These are phyloP conservation scores for Quercus tomentella DNA, from an alignment of 331 rosid genomes.

Conservation along the genomic window DNA sequence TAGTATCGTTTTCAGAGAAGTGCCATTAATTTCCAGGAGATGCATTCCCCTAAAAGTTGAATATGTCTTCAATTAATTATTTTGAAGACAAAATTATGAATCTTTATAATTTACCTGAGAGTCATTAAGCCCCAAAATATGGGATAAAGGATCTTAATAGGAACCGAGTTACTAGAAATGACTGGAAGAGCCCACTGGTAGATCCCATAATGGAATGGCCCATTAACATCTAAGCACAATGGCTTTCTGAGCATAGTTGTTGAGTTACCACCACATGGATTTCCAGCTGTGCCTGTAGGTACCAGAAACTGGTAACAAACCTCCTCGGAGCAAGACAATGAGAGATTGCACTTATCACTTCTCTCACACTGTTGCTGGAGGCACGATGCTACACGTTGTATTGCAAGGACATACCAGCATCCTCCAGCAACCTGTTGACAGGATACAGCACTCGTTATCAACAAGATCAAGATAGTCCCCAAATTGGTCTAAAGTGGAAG, in stretches of 20 bases:
- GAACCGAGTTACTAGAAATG: constrained; percentile 79
- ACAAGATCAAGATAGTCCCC: neutral
- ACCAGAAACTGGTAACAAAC: constrained; percentile 62
- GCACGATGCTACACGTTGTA: constrained; percentile 87
- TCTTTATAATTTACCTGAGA: constrained; percentile 59
- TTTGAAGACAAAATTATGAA: neutral
- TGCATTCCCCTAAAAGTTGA: neutral
- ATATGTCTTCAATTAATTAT: neutral
- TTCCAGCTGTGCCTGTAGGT: constrained; percentile 17
- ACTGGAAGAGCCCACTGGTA: constrained; percentile 97
- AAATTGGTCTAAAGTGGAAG: neutral
- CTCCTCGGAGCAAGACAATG: constrained; percentile 84
- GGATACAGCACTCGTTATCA: neutral
- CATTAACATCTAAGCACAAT: constrained; percentile 65
- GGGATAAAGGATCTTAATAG: constrained; percentile 92
- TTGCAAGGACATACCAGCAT: constrained; percentile 97
- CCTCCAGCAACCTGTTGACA: constrained; percentile 86
- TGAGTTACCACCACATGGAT: constrained; percentile 63
- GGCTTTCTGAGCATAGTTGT: constrained; percentile 47
- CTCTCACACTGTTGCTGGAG: constrained; percentile 71
- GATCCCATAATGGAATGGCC: constrained; percentile 86
- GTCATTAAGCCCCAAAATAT: constrained; percentile 97
- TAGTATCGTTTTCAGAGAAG: neutral
- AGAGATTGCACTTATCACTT: constrained; percentile 51
- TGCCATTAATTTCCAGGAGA: neutral